phyloP scores from a whole-genome alignment of 441 rosid species.

The Mallotus japonicus region DNA sequence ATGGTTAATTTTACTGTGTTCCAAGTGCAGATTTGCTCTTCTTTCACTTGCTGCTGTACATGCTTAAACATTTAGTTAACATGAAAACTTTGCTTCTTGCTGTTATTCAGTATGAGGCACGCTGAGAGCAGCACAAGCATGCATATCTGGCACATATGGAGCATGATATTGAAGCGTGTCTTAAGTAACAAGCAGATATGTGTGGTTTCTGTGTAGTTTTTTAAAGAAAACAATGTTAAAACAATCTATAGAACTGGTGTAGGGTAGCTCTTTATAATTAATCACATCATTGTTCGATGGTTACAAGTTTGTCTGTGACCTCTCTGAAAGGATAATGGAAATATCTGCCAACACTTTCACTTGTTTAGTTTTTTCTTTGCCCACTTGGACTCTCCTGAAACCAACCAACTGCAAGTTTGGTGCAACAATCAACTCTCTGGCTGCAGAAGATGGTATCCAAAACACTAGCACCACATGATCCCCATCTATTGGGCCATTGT shows the following conservation, averaged over 20 bases:
- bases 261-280: neutral
- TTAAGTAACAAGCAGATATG: neutral
- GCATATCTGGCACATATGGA: neutral
- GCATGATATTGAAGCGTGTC: neutral
- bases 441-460: too few relatives aligned
- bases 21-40: neutral
- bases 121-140: constrained; percentile 24
- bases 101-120: constrained; percentile 56
- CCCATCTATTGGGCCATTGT: too few relatives aligned
- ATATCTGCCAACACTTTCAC: too few relatives aligned
- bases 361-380: too few relatives aligned
- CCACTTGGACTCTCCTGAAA: too few relatives aligned
- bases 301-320: neutral
- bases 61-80: constrained; percentile 1
- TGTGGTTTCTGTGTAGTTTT: neutral
- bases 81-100: constrained; percentile 19
- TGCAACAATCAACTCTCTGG: too few relatives aligned
- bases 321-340: neutral
- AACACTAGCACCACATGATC: too few relatives aligned
- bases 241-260: neutral
- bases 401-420: too few relatives aligned
- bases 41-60: neutral
- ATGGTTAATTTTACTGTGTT: neutral
- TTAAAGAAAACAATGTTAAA: neutral
- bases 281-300: neutral